phyloP scores from a whole-genome alignment of 2,329 filamentous ascomycete genomes.

The Aspergillus spinulosporus region DNA sequence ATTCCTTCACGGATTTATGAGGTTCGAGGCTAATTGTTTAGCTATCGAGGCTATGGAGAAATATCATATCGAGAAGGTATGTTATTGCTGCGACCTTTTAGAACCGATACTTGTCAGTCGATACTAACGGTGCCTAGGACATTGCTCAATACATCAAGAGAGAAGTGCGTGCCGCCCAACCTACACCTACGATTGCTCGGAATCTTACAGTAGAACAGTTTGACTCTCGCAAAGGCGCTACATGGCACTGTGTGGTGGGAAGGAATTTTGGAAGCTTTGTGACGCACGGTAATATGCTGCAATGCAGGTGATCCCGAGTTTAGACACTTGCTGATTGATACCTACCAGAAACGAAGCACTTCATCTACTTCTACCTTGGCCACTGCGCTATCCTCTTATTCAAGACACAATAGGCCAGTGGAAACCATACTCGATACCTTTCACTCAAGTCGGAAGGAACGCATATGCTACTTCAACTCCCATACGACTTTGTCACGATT shows the following conservation, averaged over 20 bases:
- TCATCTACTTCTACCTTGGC: slow-evolving; percentile 99
- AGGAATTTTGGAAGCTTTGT: slow-evolving; percentile 99
- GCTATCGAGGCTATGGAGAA: slow-evolving; percentile 72
- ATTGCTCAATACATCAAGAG: slow-evolving; percentile 96
- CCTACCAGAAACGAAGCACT: slow-evolving; percentile 89
- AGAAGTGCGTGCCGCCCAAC: slow-evolving; percentile 60
- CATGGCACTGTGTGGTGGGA: slow-evolving; percentile 99
- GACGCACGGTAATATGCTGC: slow-evolving; percentile 72
- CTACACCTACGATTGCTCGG: slow-evolving; percentile 20
- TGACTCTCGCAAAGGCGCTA: slow-evolving; percentile 93
- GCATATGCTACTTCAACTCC: slow-evolving; percentile 4
- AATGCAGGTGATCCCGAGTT: not conserved
- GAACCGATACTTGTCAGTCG: not conserved
- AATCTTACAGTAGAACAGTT: slow-evolving; percentile 62
- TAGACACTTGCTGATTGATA: slow-evolving; percentile 11
- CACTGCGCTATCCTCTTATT: slow-evolving; percentile 98
- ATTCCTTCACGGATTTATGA: no score
- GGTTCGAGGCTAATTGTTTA: slow-evolving; percentile 41
- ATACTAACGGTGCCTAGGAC: slow-evolving; percentile 58
- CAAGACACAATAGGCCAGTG: slow-evolving; percentile 77
- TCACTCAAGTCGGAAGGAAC: not conserved
- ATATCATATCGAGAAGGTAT: slow-evolving; percentile 70
- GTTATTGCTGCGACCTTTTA: not conserved
- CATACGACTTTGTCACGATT: slow-evolving; percentile 12
- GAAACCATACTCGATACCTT: not conserved